Conservation (phyloP, 2,329 filamentous ascomycete species). For the Verticillium tricorpus region DNA sequence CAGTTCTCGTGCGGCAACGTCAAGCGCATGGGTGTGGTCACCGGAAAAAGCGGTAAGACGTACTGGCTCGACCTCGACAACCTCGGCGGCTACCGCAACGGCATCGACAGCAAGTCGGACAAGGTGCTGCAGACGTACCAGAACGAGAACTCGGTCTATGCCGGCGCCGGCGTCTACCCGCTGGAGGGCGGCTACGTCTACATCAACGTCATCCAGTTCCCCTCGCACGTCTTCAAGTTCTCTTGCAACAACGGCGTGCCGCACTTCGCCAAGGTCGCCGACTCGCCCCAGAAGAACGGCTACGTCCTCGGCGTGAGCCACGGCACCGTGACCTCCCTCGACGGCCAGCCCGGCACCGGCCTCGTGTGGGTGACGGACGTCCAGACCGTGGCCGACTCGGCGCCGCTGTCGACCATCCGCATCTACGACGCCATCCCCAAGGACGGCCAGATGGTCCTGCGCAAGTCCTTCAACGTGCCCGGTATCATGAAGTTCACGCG, state of each 20-base stretch:
- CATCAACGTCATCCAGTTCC: constrained; percentile 46
- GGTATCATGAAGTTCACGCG: constrained; percentile 52
- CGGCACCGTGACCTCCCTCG: constrained; percentile 49
- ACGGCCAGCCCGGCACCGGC: constrained; percentile 47
- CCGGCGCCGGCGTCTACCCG: constrained; percentile 40
- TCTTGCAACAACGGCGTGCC: constrained; percentile 46
- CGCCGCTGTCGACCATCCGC: constrained; percentile 37
- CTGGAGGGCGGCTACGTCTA: constrained; percentile 44
- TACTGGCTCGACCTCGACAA: constrained; percentile 37
- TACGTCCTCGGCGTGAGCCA: constrained; percentile 51
- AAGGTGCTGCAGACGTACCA: constrained; percentile 38
- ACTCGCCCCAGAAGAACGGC: constrained; percentile 43
- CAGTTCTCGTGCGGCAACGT: constrained; percentile 37
- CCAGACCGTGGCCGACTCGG: constrained; percentile 20
- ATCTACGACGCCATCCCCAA: constrained; percentile 47
- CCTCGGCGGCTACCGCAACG: constrained; percentile 32
- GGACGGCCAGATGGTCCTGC: constrained; percentile 37
- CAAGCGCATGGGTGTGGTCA: constrained; percentile 42
- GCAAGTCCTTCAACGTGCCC: constrained; percentile 45
- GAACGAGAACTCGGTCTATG: constrained; percentile 38
- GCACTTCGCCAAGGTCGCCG: constrained; percentile 47
- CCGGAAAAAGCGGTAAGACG: constrained; percentile 45
- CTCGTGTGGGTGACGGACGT: constrained; percentile 53
- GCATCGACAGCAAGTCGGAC: constrained; percentile 26
- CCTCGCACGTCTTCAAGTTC: constrained; percentile 55